Evolutionary conservation across 129 eudicot species (phyloP).

Genomic region (Glebionis coronaria): DNA sequence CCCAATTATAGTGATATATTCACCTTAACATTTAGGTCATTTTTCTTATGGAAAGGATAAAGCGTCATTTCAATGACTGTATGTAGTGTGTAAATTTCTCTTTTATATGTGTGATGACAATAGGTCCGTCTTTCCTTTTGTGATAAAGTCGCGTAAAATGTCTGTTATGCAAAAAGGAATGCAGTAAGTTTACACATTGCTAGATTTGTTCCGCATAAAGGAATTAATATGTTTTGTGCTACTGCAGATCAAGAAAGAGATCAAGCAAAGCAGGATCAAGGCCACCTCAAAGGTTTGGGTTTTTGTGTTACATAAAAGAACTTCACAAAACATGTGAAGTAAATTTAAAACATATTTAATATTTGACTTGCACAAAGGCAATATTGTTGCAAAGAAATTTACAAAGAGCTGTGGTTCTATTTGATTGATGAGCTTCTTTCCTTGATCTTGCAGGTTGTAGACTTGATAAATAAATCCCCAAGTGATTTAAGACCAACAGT

Average conservation of each 20-base stretch:
- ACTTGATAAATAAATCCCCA: constrained; percentile 56
- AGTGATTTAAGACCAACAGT: constrained; percentile 66
- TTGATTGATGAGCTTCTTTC: constrained; percentile 10
- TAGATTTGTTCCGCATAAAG: neutral
- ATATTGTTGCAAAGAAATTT: constrained; percentile 10
- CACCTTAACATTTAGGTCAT: too few species aligned
- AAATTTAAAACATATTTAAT: neutral
- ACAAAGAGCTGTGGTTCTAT: neutral
- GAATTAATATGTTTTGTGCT: constrained; percentile 14
- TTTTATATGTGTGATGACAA: neutral
- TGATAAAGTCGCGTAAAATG: neutral
- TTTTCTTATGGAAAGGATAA: neutral
- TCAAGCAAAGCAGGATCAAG: constrained; percentile 82
- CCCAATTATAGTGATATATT: too few species aligned
- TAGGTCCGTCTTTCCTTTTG: constrained; percentile 2
- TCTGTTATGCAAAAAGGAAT: neutral
- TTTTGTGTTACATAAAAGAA: constrained; percentile 7
- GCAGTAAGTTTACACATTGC: neutral
- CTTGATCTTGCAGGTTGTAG: constrained; percentile 64
- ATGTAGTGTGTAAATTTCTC: neutral
- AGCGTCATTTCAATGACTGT: constrained; percentile 7
- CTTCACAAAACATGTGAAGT: constrained; percentile 14
- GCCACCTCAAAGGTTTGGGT: constrained; percentile 78
- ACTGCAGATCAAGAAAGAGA: constrained; percentile 88
- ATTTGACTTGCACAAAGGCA: constrained; percentile 4